phyloP scores from a whole-genome alignment of 805 yeast species.

The Kodamaea hsintzibuensis region DNA sequence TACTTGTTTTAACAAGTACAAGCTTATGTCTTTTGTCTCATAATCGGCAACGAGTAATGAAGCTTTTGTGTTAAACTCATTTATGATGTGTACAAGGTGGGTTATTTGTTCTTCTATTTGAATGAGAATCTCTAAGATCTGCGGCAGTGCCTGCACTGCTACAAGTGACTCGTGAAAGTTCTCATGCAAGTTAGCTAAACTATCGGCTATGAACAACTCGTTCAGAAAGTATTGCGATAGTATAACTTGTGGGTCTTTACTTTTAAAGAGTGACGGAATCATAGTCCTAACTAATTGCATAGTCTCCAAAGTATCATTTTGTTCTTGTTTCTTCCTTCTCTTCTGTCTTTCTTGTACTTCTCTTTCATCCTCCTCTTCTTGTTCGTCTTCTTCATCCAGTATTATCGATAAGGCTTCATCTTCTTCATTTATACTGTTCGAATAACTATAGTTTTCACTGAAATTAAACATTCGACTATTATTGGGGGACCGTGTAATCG shows the following conservation, averaged over 20 bases:
- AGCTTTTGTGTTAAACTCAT: conserved; percentile 11
- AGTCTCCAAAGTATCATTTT: not conserved
- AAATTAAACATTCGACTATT: not conserved
- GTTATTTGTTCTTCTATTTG: conserved; percentile 8
- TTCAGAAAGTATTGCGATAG: conserved; percentile 15
- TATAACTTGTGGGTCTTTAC: conserved; percentile 3
- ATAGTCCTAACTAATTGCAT: conserved; percentile 3
- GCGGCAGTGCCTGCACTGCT: conserved; percentile 9
- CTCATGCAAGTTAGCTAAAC: conserved; percentile 11
- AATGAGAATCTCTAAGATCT: conserved; percentile 8
- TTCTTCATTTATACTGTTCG: conserved; percentile 10
- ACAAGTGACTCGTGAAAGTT: conserved; percentile 9
- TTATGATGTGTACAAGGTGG: conserved; percentile 7
- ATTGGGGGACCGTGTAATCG: not conserved
- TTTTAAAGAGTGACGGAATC: conserved; percentile 7
- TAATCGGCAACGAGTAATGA: conserved; percentile 3
- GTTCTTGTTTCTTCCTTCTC: conserved; percentile 6
- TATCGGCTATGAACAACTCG: conserved; percentile 16
- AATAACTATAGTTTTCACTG: conserved; percentile 8
- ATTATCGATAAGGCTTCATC: conserved; percentile 13
- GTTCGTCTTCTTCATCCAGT: conserved; percentile 1
- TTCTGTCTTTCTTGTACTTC: not conserved
- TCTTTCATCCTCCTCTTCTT: conserved; percentile 4
- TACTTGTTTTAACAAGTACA: conserved; percentile 5
- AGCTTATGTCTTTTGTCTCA: conserved; percentile 4